Conservation (phyloP, 441 rosid species). For the Gossypium lobatum region DNA sequence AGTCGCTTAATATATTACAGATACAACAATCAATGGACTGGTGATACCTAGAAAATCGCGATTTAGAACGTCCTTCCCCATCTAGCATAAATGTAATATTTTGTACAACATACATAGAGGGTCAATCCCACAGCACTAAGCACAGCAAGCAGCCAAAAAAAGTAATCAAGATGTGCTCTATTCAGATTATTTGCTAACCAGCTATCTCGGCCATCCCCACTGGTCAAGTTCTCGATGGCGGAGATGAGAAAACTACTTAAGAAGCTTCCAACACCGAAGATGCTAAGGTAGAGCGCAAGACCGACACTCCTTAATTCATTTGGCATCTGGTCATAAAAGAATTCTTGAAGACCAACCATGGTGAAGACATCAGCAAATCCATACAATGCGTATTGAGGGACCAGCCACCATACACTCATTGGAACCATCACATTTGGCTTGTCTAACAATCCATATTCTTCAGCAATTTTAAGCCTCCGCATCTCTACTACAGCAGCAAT, state of each 20-base stretch:
- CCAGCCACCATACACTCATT: constrained; percentile 68
- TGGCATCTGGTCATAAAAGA: constrained; percentile 66
- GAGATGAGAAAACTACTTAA: constrained; percentile 57
- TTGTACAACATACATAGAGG: constrained; percentile 40
- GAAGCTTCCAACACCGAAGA: constrained; percentile 32
- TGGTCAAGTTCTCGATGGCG: constrained; percentile 36
- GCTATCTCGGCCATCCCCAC: constrained; percentile 34
- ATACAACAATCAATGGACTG: too few species aligned
- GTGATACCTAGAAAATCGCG: too few species aligned
- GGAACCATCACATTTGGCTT: constrained; percentile 45
- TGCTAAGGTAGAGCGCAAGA: constrained; percentile 29
- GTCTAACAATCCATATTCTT: constrained; percentile 34
- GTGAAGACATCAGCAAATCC: constrained; percentile 52
- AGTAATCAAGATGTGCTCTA: constrained; percentile 57
- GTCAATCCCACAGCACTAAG: constrained; percentile 33
- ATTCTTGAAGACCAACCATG: constrained; percentile 67
- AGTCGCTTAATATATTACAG: too few species aligned
- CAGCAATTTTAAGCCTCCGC: constrained; percentile 46
- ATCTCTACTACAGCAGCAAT: constrained; percentile 31
- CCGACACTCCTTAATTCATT: constrained; percentile 55
- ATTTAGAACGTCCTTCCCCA: constrained; percentile 27
- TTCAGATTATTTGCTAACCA: constrained; percentile 64
- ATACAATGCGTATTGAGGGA: constrained; percentile 50
- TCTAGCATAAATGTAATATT: constrained; percentile 37
- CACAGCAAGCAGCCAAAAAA: constrained; percentile 60